Evolutionary conservation across 2,329 filamentous ascomycete genomes (phyloP).

Genomic region (Aspergillus viridinutans): DNA sequence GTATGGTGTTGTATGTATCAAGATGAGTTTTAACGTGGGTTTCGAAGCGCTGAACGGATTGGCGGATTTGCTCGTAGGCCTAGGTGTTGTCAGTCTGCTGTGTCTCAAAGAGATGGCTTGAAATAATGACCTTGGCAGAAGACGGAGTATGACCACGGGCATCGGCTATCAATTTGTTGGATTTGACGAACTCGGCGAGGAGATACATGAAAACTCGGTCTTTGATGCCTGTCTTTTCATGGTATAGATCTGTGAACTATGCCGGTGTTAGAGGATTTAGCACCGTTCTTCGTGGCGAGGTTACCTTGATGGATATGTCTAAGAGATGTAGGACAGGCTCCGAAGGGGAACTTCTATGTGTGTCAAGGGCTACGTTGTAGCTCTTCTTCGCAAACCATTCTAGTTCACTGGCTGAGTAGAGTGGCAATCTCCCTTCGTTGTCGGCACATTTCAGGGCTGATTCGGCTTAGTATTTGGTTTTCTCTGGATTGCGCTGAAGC

Average conservation of each 20-base stretch:
- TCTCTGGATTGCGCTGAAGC: slow-evolving; percentile 9
- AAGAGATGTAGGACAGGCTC: slow-evolving; percentile 54
- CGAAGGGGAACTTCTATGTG: slow-evolving; percentile 56
- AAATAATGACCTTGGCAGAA: slow-evolving; percentile 32
- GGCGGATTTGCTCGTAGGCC: slow-evolving; percentile 57
- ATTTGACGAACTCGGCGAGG: slow-evolving; percentile 66
- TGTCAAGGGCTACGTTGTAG: slow-evolving; percentile 70
- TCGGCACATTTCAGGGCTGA: slow-evolving; percentile 44
- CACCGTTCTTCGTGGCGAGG: background rate
- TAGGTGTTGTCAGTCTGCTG: slow-evolving; percentile 24
- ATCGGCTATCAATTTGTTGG: slow-evolving; percentile 44
- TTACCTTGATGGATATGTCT: slow-evolving; percentile 41
- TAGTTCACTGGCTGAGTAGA: slow-evolving; percentile 63
- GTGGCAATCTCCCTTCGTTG: slow-evolving; percentile 36
- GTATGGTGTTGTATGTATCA: slow-evolving; percentile 38
- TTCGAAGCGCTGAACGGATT: slow-evolving; percentile 59
- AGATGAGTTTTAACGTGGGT: slow-evolving; percentile 38
- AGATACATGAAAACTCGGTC: slow-evolving; percentile 54
- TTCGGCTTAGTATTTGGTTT: slow-evolving; percentile 35
- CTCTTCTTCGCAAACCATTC: slow-evolving; percentile 81
- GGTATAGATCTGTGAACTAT: slow-evolving; percentile 41
- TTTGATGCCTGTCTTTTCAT: slow-evolving; percentile 15
- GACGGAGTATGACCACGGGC: slow-evolving; percentile 44
- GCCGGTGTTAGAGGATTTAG: slow-evolving; percentile 29
- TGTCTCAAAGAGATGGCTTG: background rate